A percentile compares a stretch with the other conserved stretches of the same genome.
These are phyloP conservation scores for Calvatia gigantea DNA, from an alignment of 768 basidiomycete genomes.

Conservation along the genomic window DNA sequence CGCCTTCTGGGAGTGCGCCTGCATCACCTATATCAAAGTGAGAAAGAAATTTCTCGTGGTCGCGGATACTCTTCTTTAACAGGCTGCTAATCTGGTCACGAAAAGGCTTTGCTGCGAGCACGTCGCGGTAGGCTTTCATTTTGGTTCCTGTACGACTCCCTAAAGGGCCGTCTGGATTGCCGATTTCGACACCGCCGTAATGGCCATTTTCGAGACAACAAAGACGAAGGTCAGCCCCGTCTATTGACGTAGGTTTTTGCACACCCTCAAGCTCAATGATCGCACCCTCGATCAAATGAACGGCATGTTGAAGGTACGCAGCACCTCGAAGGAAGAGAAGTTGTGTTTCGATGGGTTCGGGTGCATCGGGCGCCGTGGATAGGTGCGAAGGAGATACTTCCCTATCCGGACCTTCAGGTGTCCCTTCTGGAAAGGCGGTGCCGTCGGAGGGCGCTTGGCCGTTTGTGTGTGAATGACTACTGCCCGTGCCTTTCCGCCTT, in stretches of 20 bases:
- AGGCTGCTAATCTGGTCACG: conserved; percentile 57
- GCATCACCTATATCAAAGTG: conserved; percentile 78
- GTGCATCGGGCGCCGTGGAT: conserved; percentile 71
- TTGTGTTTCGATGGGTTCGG: conserved; percentile 85
- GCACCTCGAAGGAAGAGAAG: conserved; percentile 81
- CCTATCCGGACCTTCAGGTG: conserved; percentile 45
- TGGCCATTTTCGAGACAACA: conserved; percentile 72
- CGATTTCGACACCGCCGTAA: conserved; percentile 85
- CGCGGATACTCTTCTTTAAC: conserved; percentile 73
- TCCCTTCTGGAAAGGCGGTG: conserved; percentile 49
- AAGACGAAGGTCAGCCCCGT: conserved; percentile 74
- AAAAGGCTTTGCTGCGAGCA: conserved; percentile 52
- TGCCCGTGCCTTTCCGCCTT: conserved; percentile 49
- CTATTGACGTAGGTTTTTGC: conserved; percentile 50
- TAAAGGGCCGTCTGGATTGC: conserved; percentile 75
- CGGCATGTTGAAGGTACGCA: conserved; percentile 77
- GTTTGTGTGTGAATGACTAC: conserved; percentile 35
- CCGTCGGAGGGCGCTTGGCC: conserved; percentile 71
- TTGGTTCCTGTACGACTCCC: conserved; percentile 59
- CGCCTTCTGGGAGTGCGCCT: conserved; percentile 30
- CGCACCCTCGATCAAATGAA: conserved; percentile 69
- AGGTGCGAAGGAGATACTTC: conserved; percentile 60
- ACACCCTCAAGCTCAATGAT: conserved; percentile 72
- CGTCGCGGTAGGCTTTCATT: conserved; percentile 56
- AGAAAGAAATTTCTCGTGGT: conserved; percentile 79